phyloP scores from a whole-genome alignment of 2,329 filamentous ascomycete genomes.

The Clonostachys rosea region DNA sequence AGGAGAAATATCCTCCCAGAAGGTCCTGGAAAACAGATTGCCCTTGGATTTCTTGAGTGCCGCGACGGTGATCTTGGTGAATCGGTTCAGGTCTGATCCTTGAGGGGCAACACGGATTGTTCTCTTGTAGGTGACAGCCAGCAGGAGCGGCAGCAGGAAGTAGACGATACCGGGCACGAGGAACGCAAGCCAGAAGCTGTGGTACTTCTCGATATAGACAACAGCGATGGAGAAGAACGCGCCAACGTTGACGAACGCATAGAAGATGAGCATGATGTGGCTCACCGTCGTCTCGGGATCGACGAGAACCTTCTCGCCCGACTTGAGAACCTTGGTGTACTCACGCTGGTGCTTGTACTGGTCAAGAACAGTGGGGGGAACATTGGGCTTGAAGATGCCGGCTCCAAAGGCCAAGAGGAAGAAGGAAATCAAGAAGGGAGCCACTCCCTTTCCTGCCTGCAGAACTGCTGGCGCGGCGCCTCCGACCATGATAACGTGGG shows the following conservation, averaged over 20 bases:
- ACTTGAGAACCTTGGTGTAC: conserved; percentile 39
- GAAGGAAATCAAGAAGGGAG: conserved; percentile 47
- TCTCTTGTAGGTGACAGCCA: too few species aligned
- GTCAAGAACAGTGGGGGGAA: conserved; percentile 54
- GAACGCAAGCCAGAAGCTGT: conserved; percentile 65
- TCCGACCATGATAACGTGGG: conserved; percentile 47
- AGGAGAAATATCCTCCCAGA: too few species aligned
- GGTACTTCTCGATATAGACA: conserved; percentile 60
- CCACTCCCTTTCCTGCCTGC: conserved; percentile 33
- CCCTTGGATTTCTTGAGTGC: too few species aligned
- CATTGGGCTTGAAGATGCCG: conserved; percentile 66
- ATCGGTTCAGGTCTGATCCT: too few species aligned
- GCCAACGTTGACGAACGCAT: too few species aligned
- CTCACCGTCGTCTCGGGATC: conserved; percentile 63
- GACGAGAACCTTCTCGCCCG: conserved; percentile 56
- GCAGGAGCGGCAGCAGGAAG: conserved; percentile 25
- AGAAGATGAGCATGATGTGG: conserved; percentile 60
- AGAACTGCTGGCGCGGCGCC: conserved; percentile 30
- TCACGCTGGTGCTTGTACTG: conserved; percentile 54
- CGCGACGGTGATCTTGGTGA: too few species aligned
- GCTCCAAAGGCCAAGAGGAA: conserved; percentile 63
- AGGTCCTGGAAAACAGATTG: too few species aligned
- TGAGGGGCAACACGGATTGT: too few species aligned
- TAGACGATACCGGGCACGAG: conserved; percentile 19
- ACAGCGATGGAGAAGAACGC: conserved; percentile 34